Base-by-base conservation (phyloP, 345 rosid genomes). In the Toxicodendron radicans region DNA sequence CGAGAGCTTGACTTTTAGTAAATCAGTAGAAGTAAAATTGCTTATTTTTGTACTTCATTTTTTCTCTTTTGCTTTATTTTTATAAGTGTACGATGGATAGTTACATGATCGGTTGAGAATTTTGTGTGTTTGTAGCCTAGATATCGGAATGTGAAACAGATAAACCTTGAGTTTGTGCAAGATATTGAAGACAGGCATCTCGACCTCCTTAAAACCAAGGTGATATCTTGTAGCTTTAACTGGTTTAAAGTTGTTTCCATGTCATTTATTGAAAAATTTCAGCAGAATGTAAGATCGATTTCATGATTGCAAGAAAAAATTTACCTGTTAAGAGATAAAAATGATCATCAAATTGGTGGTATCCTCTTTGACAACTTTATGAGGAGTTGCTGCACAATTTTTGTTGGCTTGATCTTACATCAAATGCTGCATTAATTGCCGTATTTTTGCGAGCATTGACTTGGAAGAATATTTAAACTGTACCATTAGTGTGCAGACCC, bases 161-260 rank as follows among this genome's bases (percentile, higher is more conserved):
- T 92, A 72, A 82, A 82, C 88, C 95, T 95, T 57, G 97, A 95
- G 79, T 95, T 95, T 80, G 89, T 95, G 0, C 97, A 88, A 79
- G 94, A 85, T 83, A 73, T 92, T 58, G 95, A 87, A 18, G 97
- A 92, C 70, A 74, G 35, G 30, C 97, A 91, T 88, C 87, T 95
- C 23, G 84, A 88, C 71, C 76, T 82, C 41, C 73, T 95, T 72
- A 81, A 79, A 79, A 75, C 68, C 76, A 75, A 76, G 94, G 99
- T 88, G 79, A 67, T 5, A n/a, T 45, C 18, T 20, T 69, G 17
- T 24, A 11, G 9, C 10, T 43, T 18, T 18, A n/a, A 17, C 35
- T 48, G 18, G 53, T 46, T 32, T 17, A 51, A 20, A 5, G 7
- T 56, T 54, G 32, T 41, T 7, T 38, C 12, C 52, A 14, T 70